Base-by-base conservation (phyloP, 2,329 filamentous ascomycete genomes). In the Epichloe gansuensis region DNA sequence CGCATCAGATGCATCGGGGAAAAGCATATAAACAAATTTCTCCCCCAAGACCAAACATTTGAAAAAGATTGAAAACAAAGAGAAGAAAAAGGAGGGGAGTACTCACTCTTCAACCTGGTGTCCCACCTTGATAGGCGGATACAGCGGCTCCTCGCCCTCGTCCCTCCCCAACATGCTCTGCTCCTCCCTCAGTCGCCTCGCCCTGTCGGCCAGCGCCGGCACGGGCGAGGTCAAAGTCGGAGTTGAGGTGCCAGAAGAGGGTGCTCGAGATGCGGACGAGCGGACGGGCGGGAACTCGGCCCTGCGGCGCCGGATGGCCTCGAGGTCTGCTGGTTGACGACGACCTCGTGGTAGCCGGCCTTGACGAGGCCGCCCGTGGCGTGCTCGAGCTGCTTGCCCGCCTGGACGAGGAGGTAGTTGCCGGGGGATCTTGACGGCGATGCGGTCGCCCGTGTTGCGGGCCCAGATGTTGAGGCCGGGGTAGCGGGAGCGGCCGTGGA, bases 381-480 rank as follows among this genome's bases (percentile, higher is more conserved):
- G 66, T 82, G 75, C 69, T 82, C 79, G 52, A 82, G 70, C 67
- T 82, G 79, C 69, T 82, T 82, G 54, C 79, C 79, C 2, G 79
- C 79, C 61, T 82, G 79, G 6, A 82, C 79, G 15, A 82, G 72
- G 15, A 82, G 69, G 63, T 81, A 72, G 62, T 77, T 78, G 3
- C 78, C 77, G 67, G 0, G 79, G 79, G 57, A 82, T 82, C 65
- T 74, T 73, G 56, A 82, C 79, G 45, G 78, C 65, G 57, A 82
- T 80, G 57, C 75, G 74, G 56, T 69, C 71, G 45, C 79, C 79
- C 2, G 78, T 82, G 72, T 82, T 82, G 58, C 79, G 77, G 23
- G 78, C 79, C 79, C 79, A 82, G 60, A 82, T 76, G 68, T 82
- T 74, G 58, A 82, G 71, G 2, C 79, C 79, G 0, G 79, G 79